These are phyloP conservation scores for Wickerhamiella bombiphila DNA, from an alignment of 805 yeast species.

Conservation along the genomic window DNA sequence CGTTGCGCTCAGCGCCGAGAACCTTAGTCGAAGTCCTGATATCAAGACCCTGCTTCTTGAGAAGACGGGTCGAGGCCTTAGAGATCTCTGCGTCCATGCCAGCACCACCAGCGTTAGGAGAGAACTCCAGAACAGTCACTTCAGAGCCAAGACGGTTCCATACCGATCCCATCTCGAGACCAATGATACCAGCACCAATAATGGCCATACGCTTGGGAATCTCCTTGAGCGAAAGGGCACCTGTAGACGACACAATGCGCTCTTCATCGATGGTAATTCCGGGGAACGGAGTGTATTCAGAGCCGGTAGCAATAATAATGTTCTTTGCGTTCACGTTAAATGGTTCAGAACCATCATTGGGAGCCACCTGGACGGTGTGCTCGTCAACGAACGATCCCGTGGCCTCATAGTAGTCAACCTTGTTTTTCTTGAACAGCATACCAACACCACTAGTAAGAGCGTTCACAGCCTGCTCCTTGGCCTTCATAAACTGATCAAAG, in stretches of 20 bases:
- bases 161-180: constrained; percentile 98
- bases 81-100: constrained; percentile 97
- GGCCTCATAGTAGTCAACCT: constrained; percentile 90
- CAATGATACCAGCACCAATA: constrained; percentile 99
- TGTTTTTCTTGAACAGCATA: constrained; percentile 87
- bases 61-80: constrained; percentile 73
- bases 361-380: constrained; percentile 61
- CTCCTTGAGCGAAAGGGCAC: constrained; percentile 70
- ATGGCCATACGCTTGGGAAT: constrained; percentile 83
- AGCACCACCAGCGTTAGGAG: constrained; percentile 90
- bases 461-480: constrained; percentile 80
- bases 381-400: constrained; percentile 77
- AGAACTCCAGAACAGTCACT: constrained; percentile 89
- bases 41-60: constrained; percentile 88
- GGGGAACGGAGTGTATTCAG: constrained; percentile 98
- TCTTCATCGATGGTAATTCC: constrained; percentile 94
- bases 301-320: constrained; percentile 93
- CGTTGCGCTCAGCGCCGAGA: constrained; percentile 69
- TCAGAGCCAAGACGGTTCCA: constrained; percentile 90
- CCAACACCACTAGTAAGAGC: constrained; percentile 91
- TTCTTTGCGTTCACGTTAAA: constrained; percentile 65
- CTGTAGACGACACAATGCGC: constrained; percentile 92
- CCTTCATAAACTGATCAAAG: constrained; percentile 67
- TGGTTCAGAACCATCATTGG: constrained; percentile 72
- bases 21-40: constrained; percentile 91